Conservation (phyloP, 805 yeast genomes). For the Starmerella tilneyi region DNA sequence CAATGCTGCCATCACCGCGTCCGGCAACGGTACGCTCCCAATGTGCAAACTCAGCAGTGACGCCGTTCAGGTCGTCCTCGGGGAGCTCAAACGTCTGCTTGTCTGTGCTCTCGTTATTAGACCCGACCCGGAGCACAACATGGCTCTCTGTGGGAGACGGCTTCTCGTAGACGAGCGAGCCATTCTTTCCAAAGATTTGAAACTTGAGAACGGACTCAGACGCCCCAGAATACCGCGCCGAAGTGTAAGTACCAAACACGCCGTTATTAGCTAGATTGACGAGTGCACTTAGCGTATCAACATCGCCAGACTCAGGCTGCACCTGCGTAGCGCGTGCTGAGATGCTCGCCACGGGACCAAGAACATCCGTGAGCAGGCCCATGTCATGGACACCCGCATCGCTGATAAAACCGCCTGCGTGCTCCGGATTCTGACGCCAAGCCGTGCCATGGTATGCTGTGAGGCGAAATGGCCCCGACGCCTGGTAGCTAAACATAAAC, state of each 20-base stretch:
- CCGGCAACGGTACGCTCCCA: too few species aligned
- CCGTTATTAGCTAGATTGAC: conserved; percentile 45
- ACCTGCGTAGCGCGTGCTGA: conserved; percentile 72
- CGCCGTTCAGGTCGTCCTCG: conserved; percentile 45
- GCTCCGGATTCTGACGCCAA: conserved; percentile 88
- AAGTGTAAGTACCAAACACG: conserved; percentile 72
- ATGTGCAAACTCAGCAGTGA: conserved; percentile 44
- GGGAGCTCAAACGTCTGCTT: conserved; percentile 24
- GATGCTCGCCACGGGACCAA: conserved; percentile 63
- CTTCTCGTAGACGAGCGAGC: conserved; percentile 61
- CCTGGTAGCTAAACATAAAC: conserved; percentile 31
- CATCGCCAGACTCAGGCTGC: conserved; percentile 66
- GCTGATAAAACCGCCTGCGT: conserved; percentile 81
- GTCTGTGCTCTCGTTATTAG: conserved; percentile 27
- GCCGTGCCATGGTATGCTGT: conserved; percentile 48
- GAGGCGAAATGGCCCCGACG: conserved; percentile 44
- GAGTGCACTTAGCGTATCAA: conserved; percentile 69
- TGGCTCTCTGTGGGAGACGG: conserved; percentile 36
- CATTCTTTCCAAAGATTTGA: conserved; percentile 67
- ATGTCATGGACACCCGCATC: conserved; percentile 97
- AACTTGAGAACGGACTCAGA: conserved; percentile 58
- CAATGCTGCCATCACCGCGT: conserved; percentile 41
- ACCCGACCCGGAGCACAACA: conserved; percentile 26
- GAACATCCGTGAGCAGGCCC: conserved; percentile 70
- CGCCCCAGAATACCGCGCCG: conserved; percentile 80